Evolutionary conservation across 805 yeast genomes (phyloP).

Genomic region (Metschnikowia reukaufii): DNA sequence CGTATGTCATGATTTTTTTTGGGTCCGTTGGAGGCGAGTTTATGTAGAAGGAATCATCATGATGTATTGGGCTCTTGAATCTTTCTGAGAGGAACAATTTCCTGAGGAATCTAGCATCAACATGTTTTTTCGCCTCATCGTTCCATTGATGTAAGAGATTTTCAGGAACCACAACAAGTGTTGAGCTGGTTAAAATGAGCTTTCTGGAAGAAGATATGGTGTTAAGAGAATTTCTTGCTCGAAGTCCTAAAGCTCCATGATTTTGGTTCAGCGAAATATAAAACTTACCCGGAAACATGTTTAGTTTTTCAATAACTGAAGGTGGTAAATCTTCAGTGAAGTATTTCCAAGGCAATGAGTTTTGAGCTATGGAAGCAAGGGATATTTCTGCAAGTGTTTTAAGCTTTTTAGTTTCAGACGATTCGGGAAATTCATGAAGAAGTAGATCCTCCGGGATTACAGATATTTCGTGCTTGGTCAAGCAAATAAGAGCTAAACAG

Average conservation of each 20-base stretch:
- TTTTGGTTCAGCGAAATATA: slow-evolving; percentile 26
- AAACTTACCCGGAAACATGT: slow-evolving; percentile 46
- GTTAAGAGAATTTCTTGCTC: slow-evolving; percentile 11
- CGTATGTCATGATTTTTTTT: slow-evolving; percentile 42
- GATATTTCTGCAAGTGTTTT: slow-evolving; percentile 40
- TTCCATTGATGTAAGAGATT: slow-evolving; percentile 67
- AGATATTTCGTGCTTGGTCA: slow-evolving; percentile 54
- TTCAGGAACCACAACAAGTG: slow-evolving; percentile 65
- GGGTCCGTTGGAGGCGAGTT: slow-evolving; percentile 27
- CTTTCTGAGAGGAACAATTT: slow-evolving; percentile 33
- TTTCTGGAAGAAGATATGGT: slow-evolving; percentile 20
- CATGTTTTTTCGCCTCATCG: slow-evolving; percentile 57
- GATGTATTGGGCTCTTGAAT: slow-evolving; percentile 24
- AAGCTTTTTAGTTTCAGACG: neutral
- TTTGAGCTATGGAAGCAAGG: slow-evolving; percentile 39
- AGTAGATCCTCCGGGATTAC: slow-evolving; percentile 38
- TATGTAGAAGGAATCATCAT: slow-evolving; percentile 19
- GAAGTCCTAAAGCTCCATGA: slow-evolving; percentile 21
- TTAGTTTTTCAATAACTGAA: slow-evolving; percentile 37
- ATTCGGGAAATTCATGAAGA: slow-evolving; percentile 14
- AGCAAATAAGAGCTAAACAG: slow-evolving; percentile 55
- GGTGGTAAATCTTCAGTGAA: slow-evolving; percentile 46
- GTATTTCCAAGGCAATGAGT: slow-evolving; percentile 60
- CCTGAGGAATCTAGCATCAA: slow-evolving; percentile 37
- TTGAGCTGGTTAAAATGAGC: slow-evolving; percentile 48